A percentile compares a stretch with the other conserved stretches of the same genome.
Conservation (phyloP, 2,329 filamentous ascomycete genomes). For the Triangularia setosa region DNA sequence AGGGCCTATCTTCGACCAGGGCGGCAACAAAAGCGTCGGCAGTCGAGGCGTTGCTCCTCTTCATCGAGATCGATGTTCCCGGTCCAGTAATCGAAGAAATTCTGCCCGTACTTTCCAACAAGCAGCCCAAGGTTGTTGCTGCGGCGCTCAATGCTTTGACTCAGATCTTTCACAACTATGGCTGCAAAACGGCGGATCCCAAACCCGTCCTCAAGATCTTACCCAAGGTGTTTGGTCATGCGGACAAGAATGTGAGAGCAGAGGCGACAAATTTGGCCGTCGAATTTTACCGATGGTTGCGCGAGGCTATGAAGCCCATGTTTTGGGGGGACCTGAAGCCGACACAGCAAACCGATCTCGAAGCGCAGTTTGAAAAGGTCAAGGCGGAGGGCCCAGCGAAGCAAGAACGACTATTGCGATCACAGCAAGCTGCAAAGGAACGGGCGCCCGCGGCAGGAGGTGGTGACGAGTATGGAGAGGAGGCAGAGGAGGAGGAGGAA, state of each 20-base stretch:
- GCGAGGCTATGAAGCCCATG: conserved; percentile 96
- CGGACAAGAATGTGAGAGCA: conserved; percentile 95
- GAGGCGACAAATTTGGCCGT: conserved; percentile 89
- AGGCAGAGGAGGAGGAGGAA: conserved; percentile 56
- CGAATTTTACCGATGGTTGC: conserved; percentile 94
- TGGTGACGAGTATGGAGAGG: conserved; percentile 56
- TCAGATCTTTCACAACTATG: conserved; percentile 86
- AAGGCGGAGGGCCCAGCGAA: conserved; percentile 84
- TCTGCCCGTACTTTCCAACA: conserved; percentile 75
- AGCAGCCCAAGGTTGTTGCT: conserved; percentile 82
- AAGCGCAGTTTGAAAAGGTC: conserved; percentile 89
- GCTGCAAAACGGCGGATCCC: conserved; percentile 90
- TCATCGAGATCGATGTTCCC: conserved; percentile 83
- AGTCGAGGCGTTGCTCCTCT: conserved; percentile 79
- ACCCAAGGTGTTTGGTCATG: conserved; percentile 90
- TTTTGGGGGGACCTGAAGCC: conserved; percentile 96
- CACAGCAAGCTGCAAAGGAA: conserved; percentile 81
- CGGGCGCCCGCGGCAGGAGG: conserved; percentile 59
- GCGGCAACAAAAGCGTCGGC: conserved; percentile 85
- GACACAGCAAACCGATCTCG: conserved; percentile 89
- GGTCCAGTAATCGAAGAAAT: conserved; percentile 88
- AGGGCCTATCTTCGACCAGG: conserved; percentile 82
- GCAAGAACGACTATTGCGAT: conserved; percentile 81
- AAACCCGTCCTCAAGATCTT: conserved; percentile 86
- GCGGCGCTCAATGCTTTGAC: conserved; percentile 71